Conservation (phyloP, 106 monocot species). For the Acanthochlamys bracteata region DNA sequence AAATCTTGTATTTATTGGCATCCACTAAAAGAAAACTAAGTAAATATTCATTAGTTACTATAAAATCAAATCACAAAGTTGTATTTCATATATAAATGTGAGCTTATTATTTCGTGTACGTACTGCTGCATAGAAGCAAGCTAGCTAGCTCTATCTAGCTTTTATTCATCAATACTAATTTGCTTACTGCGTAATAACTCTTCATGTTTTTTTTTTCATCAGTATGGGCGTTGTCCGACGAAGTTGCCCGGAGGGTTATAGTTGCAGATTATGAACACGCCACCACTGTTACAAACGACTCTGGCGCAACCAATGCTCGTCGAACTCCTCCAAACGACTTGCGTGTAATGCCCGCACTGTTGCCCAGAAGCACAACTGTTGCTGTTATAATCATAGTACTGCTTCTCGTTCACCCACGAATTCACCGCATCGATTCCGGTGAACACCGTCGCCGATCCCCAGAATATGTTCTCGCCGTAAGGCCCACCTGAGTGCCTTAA, state of each 20-base stretch:
- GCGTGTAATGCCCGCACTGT: constrained; percentile 35
- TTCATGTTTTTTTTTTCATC: not conserved
- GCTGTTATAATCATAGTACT: constrained; percentile 15
- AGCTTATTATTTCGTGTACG: too few species aligned
- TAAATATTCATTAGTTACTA: too few species aligned
- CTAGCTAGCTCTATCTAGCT: too few species aligned
- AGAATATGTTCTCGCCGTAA: constrained; percentile 22
- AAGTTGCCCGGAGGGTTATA: not conserved
- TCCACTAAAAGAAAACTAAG: too few species aligned
- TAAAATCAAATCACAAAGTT: too few species aligned
- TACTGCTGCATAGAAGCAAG: too few species aligned
- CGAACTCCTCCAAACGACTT: constrained; percentile 45
- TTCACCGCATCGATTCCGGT: constrained; percentile 14
- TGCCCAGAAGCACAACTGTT: constrained; percentile 27
- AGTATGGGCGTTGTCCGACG: not conserved
- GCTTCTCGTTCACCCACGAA: constrained; percentile 22
- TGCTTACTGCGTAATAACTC: too few species aligned
- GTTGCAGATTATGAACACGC: constrained; percentile 5
- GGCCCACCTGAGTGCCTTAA: constrained; percentile 25
- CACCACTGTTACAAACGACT: constrained; percentile 26
- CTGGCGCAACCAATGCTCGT: constrained; percentile 32
- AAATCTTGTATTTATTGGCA: too few species aligned
- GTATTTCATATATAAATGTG: too few species aligned
- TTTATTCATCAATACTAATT: too few species aligned
- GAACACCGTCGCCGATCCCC: not conserved